Evolutionary conservation across 202 grass and related monocot genomes (phyloP), one percentile per base, ranked within the genome.

Genomic region (Elaeis oleifera): DNA sequence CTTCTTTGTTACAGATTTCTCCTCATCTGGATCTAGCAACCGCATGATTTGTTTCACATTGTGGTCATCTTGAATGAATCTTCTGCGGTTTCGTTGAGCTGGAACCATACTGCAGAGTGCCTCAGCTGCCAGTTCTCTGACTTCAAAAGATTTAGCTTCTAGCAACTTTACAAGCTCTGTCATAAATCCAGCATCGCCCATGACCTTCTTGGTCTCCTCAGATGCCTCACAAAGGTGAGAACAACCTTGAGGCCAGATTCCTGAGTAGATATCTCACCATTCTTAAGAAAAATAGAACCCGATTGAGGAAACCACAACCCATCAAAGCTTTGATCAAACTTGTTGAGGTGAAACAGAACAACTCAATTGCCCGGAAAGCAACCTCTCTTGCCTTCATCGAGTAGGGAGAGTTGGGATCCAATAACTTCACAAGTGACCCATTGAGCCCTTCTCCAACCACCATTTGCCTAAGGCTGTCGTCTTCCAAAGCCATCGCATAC

Each of bases 331-430:
- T 77, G 21, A 79, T 59, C 14, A 75, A 86, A 56, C 50, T 86
- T 0, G 27, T 65, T 0, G 87, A 86, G 16, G 76, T 80, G 76
- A 90, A 83, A 54, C 76, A 80, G 61, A 97, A 82, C 67, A 72
- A 81, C 60, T 86, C 83, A 50, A 92, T 84, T 5, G 84, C 84
- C 0, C 81, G 71, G 4, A 97, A 76, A 50, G 94, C 85, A 2
- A 89, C 88, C 80, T 89, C 88, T 60, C 85, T 84, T 6, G 88
- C 84, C 75, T 99, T 99, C 62, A 74, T 79, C 0, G 79, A 83
- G 51, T 83, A 85, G 7, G 84, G 79, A 3, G 80, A 77, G 52
- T 85, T 81, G 3, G 94, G 88, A 80, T 99, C 81, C 50, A 99
- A 68, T 48, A 99, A 21, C 57, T 84, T 76, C 50, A 85, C 71